Evolutionary conservation across 306 rosid species (phyloP), one percentile per base, ranked within the genome.

Genomic region (Quercus dentata): DNA sequence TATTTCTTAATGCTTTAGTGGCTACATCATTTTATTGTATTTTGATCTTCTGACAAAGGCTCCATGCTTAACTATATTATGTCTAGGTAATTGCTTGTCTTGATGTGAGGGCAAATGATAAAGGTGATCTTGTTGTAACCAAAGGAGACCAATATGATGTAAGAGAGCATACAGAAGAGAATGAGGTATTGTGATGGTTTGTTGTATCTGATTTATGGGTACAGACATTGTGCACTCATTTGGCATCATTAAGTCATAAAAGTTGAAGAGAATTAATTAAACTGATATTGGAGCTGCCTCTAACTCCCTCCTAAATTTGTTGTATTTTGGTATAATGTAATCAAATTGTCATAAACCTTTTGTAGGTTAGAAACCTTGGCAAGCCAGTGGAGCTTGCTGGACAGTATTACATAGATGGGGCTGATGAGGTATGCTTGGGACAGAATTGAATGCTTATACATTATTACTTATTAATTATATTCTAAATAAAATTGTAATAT

Each of bases 91-190:
- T 95, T 89, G 99, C 97, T 72, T 95, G 99, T 81, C 97, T 95
- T 63, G 99, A 95, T 81, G 99, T 93, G 87, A 89, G 99, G 84
- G 10, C 98, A 73, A 95, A 95, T 83, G 99, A 95, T 83, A 88
- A 78, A 1, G 98, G 99, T 74, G 99, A 93, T 80, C 99, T 93
- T 78, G 97, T 95, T 83, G 99, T 95, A 76, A 95, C 99, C 84
- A 95, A 95, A 86, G 99, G 99, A 78, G 99, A 95, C 76, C 99
- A 95, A 80, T 95, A 95, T 69, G 97, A 93, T 64, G 99, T 95
- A 59, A 91, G 99, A 86, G 98, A 95, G 84, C 75, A 93, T 73
- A 90, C 99, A 71, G 59, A 87, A 74, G 98, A 89, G 84, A 91
- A 95, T 15, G 98, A 95, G 99, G 98, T 95, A 93, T 51, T 15